These are phyloP conservation scores for Populus deltoides DNA, from an alignment of 345 rosid species.

Conservation along the genomic window DNA sequence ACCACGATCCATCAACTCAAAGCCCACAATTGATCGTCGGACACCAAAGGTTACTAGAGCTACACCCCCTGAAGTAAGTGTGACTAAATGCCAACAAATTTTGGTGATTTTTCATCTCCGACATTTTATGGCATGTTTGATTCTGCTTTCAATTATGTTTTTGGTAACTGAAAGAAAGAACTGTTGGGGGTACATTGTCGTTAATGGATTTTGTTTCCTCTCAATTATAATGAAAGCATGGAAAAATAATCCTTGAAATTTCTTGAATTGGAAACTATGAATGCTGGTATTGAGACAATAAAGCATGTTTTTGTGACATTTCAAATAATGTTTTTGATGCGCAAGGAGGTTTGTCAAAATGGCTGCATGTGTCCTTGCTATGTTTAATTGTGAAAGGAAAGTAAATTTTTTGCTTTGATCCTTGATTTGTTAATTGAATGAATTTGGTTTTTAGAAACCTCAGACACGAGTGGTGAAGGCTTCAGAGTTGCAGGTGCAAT, in stretches of 20 bases:
- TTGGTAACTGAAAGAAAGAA: not conserved
- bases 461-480: constrained; percentile 53
- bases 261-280: not conserved
- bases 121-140: constrained; percentile 1
- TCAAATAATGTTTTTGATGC: not conserved
- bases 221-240: not conserved
- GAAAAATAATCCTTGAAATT: not conserved
- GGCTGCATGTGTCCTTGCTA: not conserved
- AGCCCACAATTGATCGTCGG: constrained; percentile 62
- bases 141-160: not conserved
- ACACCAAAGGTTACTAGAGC: constrained; percentile 47
- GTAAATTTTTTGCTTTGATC: not conserved
- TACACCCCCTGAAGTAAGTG: constrained; percentile 70
- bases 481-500: constrained; percentile 59
- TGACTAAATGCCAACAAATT: not conserved
- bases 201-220: not conserved
- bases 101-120: constrained; percentile 1
- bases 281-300: not conserved
- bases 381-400: not conserved
- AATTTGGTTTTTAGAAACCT: constrained; percentile 53
- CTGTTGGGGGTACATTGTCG: not conserved
- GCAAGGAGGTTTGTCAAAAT: not conserved
- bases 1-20: constrained; percentile 58
- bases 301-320: not conserved
- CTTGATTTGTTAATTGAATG: constrained; percentile 21